These are phyloP conservation scores for Linnemannia exigua DNA, from an alignment of 192 early-diverging fungal species.

Conservation along the genomic window DNA sequence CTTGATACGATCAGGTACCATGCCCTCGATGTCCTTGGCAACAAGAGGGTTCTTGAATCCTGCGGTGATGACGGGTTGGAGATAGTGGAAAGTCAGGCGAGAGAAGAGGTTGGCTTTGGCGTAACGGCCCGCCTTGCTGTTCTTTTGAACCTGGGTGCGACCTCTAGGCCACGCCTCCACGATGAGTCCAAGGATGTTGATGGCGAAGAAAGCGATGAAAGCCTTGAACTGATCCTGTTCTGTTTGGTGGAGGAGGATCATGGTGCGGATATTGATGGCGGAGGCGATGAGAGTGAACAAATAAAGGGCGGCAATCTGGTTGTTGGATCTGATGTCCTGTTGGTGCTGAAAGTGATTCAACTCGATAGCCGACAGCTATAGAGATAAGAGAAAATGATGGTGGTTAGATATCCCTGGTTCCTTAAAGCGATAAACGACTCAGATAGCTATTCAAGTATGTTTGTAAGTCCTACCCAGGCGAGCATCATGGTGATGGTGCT, in stretches of 20 bases:
- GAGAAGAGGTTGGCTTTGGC: conserved; percentile 55
- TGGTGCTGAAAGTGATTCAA: conserved; percentile 47
- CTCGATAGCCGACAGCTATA: conserved; percentile 20
- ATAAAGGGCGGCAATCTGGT: conserved; percentile 37
- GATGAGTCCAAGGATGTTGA: conserved; percentile 37
- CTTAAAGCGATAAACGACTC: too few species aligned
- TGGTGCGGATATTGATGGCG: conserved; percentile 53
- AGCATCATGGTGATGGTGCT: conserved; percentile 34
- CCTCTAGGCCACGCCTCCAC: conserved; percentile 50
- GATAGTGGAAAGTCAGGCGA: conserved; percentile 48
- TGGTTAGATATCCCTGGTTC: not conserved
- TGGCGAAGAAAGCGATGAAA: conserved; percentile 44
- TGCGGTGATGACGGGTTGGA: conserved; percentile 48
- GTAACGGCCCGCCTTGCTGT: conserved; percentile 29
- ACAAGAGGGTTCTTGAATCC: conserved; percentile 43
- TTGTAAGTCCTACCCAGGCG: conserved; percentile 39
- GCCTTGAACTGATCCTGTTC: conserved; percentile 42
- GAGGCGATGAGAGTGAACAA: conserved; percentile 33
- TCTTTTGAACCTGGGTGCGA: conserved; percentile 17
- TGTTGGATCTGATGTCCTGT: conserved; percentile 43
- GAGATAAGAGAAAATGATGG: not conserved
- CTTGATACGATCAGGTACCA: conserved; percentile 42
- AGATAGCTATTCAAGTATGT: too few species aligned
- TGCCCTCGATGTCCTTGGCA: conserved; percentile 46
- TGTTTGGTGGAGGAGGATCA: conserved; percentile 28